phyloP scores from a whole-genome alignment of 2,329 filamentous ascomycete species.

The Penicillium olsonii region DNA sequence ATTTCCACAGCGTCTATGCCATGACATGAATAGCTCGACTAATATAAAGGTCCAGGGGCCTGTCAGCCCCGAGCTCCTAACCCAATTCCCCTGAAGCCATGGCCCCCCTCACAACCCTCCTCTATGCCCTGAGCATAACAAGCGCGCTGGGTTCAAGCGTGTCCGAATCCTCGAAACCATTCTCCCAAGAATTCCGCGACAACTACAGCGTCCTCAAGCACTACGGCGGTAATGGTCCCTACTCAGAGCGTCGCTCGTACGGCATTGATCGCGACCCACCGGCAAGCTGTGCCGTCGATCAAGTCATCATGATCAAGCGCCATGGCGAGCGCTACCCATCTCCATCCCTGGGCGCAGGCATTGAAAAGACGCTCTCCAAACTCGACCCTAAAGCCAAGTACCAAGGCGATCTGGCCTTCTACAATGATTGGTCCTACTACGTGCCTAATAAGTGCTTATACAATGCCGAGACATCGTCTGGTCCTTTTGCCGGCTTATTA shows the following conservation, averaged over 20 bases:
- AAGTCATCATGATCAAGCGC: conserved; percentile 26
- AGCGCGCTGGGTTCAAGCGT: background rate
- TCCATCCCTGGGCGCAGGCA: conserved; percentile 1
- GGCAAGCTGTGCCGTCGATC: conserved; percentile 21
- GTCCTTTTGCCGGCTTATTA: conserved; percentile 21
- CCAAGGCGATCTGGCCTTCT: conserved; percentile 21
- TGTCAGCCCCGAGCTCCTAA: background rate
- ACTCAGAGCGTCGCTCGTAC: conserved; percentile 16
- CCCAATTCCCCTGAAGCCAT: background rate
- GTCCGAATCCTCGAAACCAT: background rate
- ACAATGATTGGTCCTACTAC: conserved; percentile 25
- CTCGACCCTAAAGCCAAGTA: conserved; percentile 10
- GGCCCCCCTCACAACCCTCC: background rate
- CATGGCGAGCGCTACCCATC: conserved; percentile 28
- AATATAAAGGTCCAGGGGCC: background rate
- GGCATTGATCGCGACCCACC: conserved; percentile 24
- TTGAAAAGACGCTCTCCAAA: conserved; percentile 18
- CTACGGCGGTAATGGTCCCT: conserved; percentile 23
- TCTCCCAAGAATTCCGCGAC: conserved; percentile 11
- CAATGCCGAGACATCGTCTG: conserved; percentile 20
- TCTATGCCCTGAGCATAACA: background rate
- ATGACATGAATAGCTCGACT: too few relatives aligned
- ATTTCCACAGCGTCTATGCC: too few relatives aligned
- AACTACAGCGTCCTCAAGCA: conserved; percentile 23
- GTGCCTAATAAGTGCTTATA: conserved; percentile 19